phyloP scores from a whole-genome alignment of 768 basidiomycete species.

The Naganishia friedmannii region DNA sequence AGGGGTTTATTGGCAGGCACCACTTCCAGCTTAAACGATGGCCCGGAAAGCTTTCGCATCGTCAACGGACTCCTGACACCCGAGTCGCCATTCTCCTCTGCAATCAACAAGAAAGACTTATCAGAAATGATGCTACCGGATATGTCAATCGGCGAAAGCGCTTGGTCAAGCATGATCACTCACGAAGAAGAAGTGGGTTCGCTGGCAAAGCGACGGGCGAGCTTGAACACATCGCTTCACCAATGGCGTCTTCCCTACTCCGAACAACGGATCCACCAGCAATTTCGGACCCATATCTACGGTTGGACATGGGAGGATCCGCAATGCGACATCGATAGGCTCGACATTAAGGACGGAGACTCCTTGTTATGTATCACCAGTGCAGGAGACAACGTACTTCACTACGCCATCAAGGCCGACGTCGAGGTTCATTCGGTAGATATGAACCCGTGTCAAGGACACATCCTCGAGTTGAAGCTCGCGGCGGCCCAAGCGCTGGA shows the following conservation, averaged over 20 bases:
- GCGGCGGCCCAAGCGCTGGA: slow-evolving; percentile 62
- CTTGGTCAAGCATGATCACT: slow-evolving; percentile 14
- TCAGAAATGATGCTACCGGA: slow-evolving; percentile 32
- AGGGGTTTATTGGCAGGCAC: slow-evolving; percentile 56
- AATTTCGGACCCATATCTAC: slow-evolving; percentile 55
- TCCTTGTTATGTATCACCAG: slow-evolving; percentile 71
- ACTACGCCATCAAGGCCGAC: slow-evolving; percentile 68
- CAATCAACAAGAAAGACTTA: slow-evolving; percentile 22
- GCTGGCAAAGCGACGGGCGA: not conserved
- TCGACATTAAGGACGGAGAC: slow-evolving; percentile 63
- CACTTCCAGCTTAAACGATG: slow-evolving; percentile 33
- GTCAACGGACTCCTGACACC: slow-evolving; percentile 48
- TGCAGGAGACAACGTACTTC: slow-evolving; percentile 75
- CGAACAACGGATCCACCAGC: slow-evolving; percentile 66
- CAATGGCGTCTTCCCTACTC: slow-evolving; percentile 70
- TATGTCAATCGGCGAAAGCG: slow-evolving; percentile 43
- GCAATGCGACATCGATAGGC: slow-evolving; percentile 65
- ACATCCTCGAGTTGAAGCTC: slow-evolving; percentile 74
- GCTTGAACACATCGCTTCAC: slow-evolving; percentile 42
- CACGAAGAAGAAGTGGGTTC: slow-evolving; percentile 15
- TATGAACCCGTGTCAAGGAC: slow-evolving; percentile 73
- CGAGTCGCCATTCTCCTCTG: slow-evolving; percentile 40
- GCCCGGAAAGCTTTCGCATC: slow-evolving; percentile 11
- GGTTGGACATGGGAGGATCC: slow-evolving; percentile 65
- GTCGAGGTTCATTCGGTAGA: slow-evolving; percentile 71